A percentile compares a stretch with the other conserved stretches of the same genome.
Conservation (phyloP, 2,329 filamentous ascomycete genomes). For the Aureobasidium sp. region DNA sequence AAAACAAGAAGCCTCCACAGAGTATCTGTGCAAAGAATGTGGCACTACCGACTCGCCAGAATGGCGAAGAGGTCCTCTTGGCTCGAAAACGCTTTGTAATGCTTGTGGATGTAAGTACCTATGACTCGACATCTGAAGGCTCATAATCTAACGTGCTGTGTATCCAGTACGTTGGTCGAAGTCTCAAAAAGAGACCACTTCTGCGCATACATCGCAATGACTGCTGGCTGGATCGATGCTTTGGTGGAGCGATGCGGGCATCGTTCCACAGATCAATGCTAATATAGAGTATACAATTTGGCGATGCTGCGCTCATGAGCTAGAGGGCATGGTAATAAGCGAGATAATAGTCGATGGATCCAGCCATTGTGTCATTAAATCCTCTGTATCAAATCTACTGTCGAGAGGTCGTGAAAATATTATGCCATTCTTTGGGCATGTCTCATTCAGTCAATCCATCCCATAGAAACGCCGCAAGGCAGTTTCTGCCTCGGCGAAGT, state of each 20-base stretch:
- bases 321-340: not conserved
- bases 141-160: not conserved
- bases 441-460: not conserved
- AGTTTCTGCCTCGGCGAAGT: constrained; percentile 2
- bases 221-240: not conserved
- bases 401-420: not conserved
- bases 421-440: not conserved
- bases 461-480: constrained; percentile 1
- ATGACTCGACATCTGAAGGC: too few species aligned
- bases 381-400: not conserved
- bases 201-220: not conserved
- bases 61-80: not conserved
- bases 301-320: not conserved
- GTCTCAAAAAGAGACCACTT: not conserved
- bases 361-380: constrained; percentile 7
- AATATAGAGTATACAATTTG: not conserved
- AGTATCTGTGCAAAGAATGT: constrained; percentile 3
- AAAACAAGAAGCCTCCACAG: not conserved
- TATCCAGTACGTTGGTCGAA: constrained; percentile 9
- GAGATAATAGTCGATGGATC: not conserved
- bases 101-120: constrained; percentile 1
- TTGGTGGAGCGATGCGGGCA: not conserved
- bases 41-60: constrained; percentile 1
- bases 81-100: not conserved
- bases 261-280: not conserved